phyloP scores from a whole-genome alignment of 2,329 filamentous ascomycete species.

The Grosmannia serpens region DNA sequence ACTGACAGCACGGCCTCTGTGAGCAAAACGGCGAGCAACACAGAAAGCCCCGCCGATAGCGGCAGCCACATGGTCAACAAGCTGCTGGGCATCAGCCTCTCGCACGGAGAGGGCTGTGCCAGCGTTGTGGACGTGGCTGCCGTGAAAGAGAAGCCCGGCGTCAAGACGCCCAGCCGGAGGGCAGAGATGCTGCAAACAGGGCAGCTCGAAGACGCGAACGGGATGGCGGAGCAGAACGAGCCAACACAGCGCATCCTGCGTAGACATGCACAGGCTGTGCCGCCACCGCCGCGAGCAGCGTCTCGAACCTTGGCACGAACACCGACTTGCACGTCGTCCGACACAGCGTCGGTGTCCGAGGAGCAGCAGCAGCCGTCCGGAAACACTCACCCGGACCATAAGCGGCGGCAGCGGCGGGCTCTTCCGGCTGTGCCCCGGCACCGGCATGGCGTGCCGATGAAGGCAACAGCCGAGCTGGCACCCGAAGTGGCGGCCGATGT shows the following conservation, averaged over 20 bases:
- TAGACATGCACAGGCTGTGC: background rate
- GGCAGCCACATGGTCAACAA: slow-evolving; percentile 36
- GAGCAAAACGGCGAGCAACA: background rate
- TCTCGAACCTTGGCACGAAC: background rate
- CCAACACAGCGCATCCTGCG: too few species aligned
- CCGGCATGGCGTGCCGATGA: slow-evolving; percentile 37
- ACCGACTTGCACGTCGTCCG: background rate
- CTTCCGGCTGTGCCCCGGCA: slow-evolving; percentile 46
- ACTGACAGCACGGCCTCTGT: slow-evolving; percentile 12
- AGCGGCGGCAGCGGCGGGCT: slow-evolving; percentile 28
- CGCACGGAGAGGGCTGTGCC: slow-evolving; percentile 53
- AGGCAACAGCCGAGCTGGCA: slow-evolving; percentile 1
- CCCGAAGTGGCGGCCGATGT: background rate
- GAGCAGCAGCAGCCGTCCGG: background rate
- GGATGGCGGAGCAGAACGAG: background rate
- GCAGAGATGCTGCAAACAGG: background rate
- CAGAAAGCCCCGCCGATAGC: slow-evolving; percentile 16
- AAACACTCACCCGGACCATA: slow-evolving; percentile 4
- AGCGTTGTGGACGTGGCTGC: slow-evolving; percentile 70
- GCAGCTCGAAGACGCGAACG: background rate
- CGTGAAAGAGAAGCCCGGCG: slow-evolving; percentile 70
- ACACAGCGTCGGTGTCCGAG: background rate
- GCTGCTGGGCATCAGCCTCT: slow-evolving; percentile 60
- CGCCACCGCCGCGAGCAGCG: background rate
- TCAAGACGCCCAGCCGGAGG: slow-evolving; percentile 62